Evolutionary conservation across 1,139 yeast species (phyloP).

Genomic region (Petasospora fabianii): DNA sequence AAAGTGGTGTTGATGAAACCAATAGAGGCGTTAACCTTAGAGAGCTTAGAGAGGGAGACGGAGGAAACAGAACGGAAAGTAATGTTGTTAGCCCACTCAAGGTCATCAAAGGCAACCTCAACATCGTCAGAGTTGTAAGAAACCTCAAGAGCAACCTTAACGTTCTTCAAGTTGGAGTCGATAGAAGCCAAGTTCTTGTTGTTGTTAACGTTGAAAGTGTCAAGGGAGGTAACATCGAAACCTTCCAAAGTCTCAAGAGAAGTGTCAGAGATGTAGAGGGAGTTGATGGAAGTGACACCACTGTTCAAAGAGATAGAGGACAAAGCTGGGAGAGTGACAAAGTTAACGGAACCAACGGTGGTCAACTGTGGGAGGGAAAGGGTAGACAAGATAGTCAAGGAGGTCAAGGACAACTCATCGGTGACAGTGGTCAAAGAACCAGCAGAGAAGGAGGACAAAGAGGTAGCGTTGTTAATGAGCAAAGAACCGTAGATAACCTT

Average conservation of each 20-base stretch:
- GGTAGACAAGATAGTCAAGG: constrained; percentile 63
- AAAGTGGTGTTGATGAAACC: constrained; percentile 68
- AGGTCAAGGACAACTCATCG: constrained; percentile 59
- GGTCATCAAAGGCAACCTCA: constrained; percentile 62
- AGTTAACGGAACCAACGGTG: constrained; percentile 74
- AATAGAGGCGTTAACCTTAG: constrained; percentile 72
- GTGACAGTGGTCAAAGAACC: constrained; percentile 73
- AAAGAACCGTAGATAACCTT: constrained; percentile 76
- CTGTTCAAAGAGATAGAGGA: constrained; percentile 61
- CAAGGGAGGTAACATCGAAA: constrained; percentile 68
- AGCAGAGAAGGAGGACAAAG: constrained; percentile 64
- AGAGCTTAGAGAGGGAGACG: constrained; percentile 64
- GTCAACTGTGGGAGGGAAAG: constrained; percentile 76
- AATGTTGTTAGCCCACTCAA: constrained; percentile 81
- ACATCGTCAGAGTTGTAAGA: constrained; percentile 81
- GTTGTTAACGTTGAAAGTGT: constrained; percentile 85
- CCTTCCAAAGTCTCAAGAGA: constrained; percentile 76
- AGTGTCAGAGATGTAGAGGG: constrained; percentile 81
- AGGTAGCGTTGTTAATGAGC: constrained; percentile 59
- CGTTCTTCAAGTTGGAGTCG: constrained; percentile 69
- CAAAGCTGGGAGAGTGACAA: constrained; percentile 85
- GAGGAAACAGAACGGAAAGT: constrained; percentile 77
- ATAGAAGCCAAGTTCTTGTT: constrained; percentile 65
- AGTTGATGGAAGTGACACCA: constrained; percentile 72
- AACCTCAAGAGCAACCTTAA: constrained; percentile 70